Evolutionary conservation across 2,329 filamentous ascomycete species (phyloP), one percentile per base, ranked within the genome.

Genomic region (Ciborinia camelliae): DNA sequence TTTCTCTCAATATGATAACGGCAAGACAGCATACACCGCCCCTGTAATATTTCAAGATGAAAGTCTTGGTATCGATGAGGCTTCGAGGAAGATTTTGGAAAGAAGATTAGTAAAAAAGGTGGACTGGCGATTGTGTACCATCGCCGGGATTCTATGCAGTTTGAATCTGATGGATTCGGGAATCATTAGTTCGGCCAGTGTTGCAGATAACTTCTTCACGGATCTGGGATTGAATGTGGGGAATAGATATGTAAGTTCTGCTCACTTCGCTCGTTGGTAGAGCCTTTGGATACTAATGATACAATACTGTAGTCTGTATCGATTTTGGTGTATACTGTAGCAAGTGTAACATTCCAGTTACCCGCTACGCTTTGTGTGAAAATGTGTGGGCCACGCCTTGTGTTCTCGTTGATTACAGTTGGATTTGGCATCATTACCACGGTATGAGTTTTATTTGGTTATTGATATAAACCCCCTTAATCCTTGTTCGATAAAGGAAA

Each of bases 241-340:
- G 28, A 85, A 87, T 68, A 81, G 87, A 47, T 91, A 88, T 73
- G 72, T 74, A 59, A 68, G 72, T 72, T 43, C n/a, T 14, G n/a
- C 15, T 10, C 14, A 8, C 26, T 41, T 35, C 10, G 35, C 8
- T 55, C 6, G 41, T 15, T 14, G n/a, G 23, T 7, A 10, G 3
- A 15, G 2, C 23, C n/a, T 26, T 37, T 48, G 39, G 8, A 48
- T 61, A 18, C 30, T 61, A 28, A 57, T 35, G 14, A 54, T 30
- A 14, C 7, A 39, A 37, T 47, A 67, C 6, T 43, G 54, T 55
- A 74, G 71, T 88, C 86, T 1, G 82, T 90, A 5, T 82, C 86
- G 28, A 90, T 91, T 65, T 88, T 90, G 77, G 89, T 90, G 73
- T 90, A 90, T 75, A 90, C 88, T 12, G 81, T 90, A 63, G 81